Conservation (phyloP, 495 filamentous ascomycete genomes). For the Parmelia sp. region DNA sequence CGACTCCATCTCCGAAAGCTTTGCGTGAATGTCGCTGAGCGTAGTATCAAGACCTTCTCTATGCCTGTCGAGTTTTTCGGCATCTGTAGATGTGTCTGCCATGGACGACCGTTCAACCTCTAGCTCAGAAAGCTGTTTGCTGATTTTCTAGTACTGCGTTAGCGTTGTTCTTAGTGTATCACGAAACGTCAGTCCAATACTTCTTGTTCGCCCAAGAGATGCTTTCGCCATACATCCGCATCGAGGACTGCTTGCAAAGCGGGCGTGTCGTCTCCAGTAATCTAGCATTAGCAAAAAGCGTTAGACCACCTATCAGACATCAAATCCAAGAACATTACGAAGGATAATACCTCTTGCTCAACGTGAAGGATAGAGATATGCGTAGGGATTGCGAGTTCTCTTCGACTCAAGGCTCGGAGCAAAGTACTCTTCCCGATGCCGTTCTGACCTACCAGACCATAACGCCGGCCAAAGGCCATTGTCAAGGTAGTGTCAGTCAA, state of each 20-base stretch:
- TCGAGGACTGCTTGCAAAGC: constrained; percentile 94
- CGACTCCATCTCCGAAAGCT: constrained; percentile 97
- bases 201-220: constrained; percentile 82
- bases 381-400: constrained; percentile 89
- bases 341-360: constrained; percentile 74
- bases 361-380: constrained; percentile 99
- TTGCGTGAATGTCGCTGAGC: constrained; percentile 81
- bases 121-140: constrained; percentile 65
- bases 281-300: constrained; percentile 41
- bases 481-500: constrained; percentile 84
- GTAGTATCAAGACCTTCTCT: constrained; percentile 85
- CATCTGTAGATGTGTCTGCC: constrained; percentile 83
- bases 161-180: constrained; percentile 8
- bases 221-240: constrained; percentile 98
- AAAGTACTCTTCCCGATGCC: constrained; percentile 99
- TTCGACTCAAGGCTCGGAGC: constrained; percentile 79
- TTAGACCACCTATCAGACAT: background rate
- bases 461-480: constrained; percentile 86
- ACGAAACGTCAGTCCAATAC: constrained; percentile 41
- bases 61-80: constrained; percentile 73
- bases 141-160: constrained; percentile 62
- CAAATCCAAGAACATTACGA: background rate
- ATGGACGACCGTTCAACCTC: constrained; percentile 71
- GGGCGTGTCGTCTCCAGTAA: constrained; percentile 91
- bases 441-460: constrained; percentile 97